Evolutionary conservation across 768 basidiomycete species (phyloP).

Genomic region (Hebeloma cylindrosporum): DNA sequence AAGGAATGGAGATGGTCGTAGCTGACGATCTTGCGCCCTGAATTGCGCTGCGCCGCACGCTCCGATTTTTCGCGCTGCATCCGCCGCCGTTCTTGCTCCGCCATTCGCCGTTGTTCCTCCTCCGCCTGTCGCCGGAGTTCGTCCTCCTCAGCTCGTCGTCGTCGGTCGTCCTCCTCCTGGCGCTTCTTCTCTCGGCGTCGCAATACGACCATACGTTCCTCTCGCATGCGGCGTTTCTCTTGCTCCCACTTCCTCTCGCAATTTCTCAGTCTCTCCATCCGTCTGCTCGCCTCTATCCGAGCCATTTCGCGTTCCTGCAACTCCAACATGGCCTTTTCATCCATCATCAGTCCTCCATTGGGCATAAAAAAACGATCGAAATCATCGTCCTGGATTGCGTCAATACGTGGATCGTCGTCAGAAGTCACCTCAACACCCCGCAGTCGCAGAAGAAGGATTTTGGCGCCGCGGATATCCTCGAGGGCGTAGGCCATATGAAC

Average conservation of each 20-base stretch:
- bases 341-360: conserved; percentile 37
- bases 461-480: conserved; percentile 67
- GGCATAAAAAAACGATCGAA: conserved; percentile 50
- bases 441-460: conserved; percentile 60
- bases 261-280: conserved; percentile 41
- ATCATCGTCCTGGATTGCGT: conserved; percentile 53
- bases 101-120: conserved; percentile 26
- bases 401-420: conserved; percentile 63
- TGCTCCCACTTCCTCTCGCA: conserved; percentile 51
- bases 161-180: conserved; percentile 26
- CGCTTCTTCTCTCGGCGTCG: conserved; percentile 31
- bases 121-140: conserved; percentile 24
- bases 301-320: conserved; percentile 39
- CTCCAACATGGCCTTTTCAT: conserved; percentile 37
- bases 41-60: conserved; percentile 15
- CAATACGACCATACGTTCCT: conserved; percentile 35
- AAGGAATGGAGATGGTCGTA: conserved; percentile 13
- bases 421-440: conserved; percentile 61
- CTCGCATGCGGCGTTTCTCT: conserved; percentile 43
- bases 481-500: conserved; percentile 66
- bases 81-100: conserved; percentile 18
- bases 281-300: conserved; percentile 33
- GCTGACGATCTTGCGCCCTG: conserved; percentile 21
- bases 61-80: conserved; percentile 11
- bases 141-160: conserved; percentile 29